These are phyloP conservation scores for Lasiodiplodia theobromae DNA, from an alignment of 2,329 filamentous ascomycete species.

Conservation along the genomic window DNA sequence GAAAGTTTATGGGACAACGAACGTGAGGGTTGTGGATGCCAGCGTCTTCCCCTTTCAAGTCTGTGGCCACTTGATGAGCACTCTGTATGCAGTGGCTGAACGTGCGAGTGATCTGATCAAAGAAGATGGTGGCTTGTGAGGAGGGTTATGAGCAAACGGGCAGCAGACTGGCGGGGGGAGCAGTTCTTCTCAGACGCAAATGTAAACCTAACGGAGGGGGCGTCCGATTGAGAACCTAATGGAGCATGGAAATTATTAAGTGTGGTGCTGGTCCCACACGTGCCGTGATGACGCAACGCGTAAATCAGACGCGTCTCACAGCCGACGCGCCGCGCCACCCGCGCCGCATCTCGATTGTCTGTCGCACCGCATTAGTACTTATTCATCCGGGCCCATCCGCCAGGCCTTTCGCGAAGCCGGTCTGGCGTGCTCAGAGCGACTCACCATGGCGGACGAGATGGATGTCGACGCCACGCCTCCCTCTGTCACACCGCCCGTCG, in stretches of 20 bases:
- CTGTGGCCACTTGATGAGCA: conserved; percentile 39
- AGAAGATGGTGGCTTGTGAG: conserved; percentile 24
- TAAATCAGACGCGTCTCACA: conserved; percentile 4
- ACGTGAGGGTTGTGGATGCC: conserved; percentile 42
- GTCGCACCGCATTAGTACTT: background rate
- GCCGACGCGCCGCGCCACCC: conserved; percentile 10
- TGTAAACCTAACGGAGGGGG: too few relatives aligned
- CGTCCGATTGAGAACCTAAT: too few relatives aligned
- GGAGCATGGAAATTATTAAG: too few relatives aligned
- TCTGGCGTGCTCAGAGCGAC: background rate
- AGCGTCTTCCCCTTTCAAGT: conserved; percentile 43
- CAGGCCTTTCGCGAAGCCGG: background rate
- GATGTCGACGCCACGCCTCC: conserved; percentile 39
- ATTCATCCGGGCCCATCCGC: background rate
- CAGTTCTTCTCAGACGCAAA: too few relatives aligned
- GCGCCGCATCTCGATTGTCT: background rate
- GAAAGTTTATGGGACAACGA: conserved; percentile 42
- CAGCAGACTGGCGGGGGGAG: background rate
- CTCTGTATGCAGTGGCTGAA: conserved; percentile 45
- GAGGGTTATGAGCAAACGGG: background rate
- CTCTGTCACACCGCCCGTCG: conserved; percentile 41
- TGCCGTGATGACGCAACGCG: conserved; percentile 15
- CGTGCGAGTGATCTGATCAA: conserved; percentile 42
- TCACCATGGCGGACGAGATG: conserved; percentile 42
- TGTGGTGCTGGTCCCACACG: background rate